Base-by-base conservation (phyloP, 306 rosid species). In the Clitoria ternatea region DNA sequence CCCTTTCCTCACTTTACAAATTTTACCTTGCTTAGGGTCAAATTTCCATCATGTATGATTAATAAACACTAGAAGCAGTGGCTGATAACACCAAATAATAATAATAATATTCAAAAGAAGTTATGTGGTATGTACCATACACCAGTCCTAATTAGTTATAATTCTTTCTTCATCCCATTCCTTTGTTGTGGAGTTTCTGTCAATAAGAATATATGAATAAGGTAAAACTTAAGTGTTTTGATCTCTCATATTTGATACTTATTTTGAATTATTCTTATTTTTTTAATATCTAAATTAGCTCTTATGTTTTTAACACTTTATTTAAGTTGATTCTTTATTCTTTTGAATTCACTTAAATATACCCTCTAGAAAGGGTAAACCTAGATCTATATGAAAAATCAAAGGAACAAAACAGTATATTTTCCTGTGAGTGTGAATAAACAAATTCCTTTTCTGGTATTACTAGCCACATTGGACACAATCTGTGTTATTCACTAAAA, bases 161-260 rank as follows among this genome's bases (percentile, higher is more conserved):
- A 43, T 54, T 64, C 4, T 61, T 12, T 50, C 33, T 55, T 66
- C 23, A n/a, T n/a, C 30, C n/a, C 50, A 73, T 69, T 61, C 19
- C 56, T 27, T 30, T 61, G 18, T 69, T 12, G 32, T 13, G 67
- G 1, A 57, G 61, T 71, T 71, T 71, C 64, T 65, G 19, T 63
- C 72, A 63, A 27, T 27, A 30, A 43, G 50, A 65, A 56, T 33
- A 19, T 49, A 5, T n/a, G n/a, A n/a, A n/a, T n/a, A n/a, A n/a
- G n/a, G n/a, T n/a, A n/a, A n/a, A n/a, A n/a, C n/a, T n/a, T n/a
- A n/a, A n/a, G n/a, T n/a, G n/a, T n/a, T n/a, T n/a, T n/a, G n/a
- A n/a, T n/a, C n/a, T n/a, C n/a, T n/a, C n/a, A n/a, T n/a, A n/a
- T n/a, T n/a, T n/a, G n/a, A n/a, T n/a, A n/a, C n/a, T n/a, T n/a